phyloP scores from a whole-genome alignment of 306 rosid genomes.

The Cicer cuneatum region DNA sequence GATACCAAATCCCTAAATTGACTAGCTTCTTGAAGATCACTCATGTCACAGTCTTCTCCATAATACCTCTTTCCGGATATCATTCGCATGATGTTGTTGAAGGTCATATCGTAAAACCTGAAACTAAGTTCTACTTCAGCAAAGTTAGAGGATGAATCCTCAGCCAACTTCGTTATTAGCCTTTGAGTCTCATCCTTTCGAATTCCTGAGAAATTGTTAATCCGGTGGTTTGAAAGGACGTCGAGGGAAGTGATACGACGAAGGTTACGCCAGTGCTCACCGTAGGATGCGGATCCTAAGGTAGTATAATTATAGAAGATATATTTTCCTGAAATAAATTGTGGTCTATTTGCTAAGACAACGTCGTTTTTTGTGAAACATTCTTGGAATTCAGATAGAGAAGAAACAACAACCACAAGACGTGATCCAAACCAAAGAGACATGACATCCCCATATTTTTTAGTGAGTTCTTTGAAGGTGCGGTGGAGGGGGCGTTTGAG shows the following conservation, averaged over 20 bases:
- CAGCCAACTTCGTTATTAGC: constrained; percentile 31
- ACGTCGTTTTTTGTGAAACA: constrained; percentile 67
- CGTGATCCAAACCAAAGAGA: constrained; percentile 47
- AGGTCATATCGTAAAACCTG: constrained; percentile 45
- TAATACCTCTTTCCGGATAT: constrained; percentile 51
- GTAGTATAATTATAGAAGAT: constrained; percentile 61
- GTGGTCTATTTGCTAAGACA: constrained; percentile 58
- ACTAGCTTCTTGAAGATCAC: constrained; percentile 49
- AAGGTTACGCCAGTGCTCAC: constrained; percentile 76
- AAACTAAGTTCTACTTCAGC: constrained; percentile 46
- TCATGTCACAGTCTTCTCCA: constrained; percentile 44
- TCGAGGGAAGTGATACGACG: constrained; percentile 62
- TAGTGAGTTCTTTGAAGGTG: constrained; percentile 41
- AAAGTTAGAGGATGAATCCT: constrained; percentile 5
- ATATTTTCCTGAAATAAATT: constrained; percentile 48
- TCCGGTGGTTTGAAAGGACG: constrained; percentile 55
- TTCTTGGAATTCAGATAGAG: constrained; percentile 46
- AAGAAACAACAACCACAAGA: constrained; percentile 53
- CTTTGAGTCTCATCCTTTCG: constrained; percentile 53
- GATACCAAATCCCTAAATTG: constrained; percentile 46
- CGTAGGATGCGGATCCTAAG: constrained; percentile 44
- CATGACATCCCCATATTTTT: constrained; percentile 47
- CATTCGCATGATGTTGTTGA: constrained; percentile 54
- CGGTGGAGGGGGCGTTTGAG: constrained; percentile 52
- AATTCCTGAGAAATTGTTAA: constrained; percentile 39